A percentile compares a stretch with the other conserved stretches of the same genome.
Evolutionary conservation across 2,329 filamentous ascomycete species (phyloP).

Genomic region (Fusarium neocosmosporiellum): DNA sequence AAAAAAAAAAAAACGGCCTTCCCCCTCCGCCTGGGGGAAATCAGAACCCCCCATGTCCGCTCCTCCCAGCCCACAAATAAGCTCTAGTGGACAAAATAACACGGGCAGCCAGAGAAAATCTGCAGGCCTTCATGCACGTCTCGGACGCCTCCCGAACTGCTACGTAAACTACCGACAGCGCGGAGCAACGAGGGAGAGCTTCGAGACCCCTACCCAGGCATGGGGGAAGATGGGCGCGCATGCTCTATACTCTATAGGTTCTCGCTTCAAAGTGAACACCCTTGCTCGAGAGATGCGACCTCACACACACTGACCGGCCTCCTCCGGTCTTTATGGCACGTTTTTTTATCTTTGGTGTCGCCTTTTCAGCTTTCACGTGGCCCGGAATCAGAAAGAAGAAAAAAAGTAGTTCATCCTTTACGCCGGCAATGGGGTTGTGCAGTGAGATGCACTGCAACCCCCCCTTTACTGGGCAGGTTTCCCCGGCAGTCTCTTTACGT

Average conservation of each 20-base stretch:
- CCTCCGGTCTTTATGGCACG: constrained; percentile 32
- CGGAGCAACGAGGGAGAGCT: background rate
- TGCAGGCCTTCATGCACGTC: constrained; percentile 23
- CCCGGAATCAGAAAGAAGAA: background rate
- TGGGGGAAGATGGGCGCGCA: background rate
- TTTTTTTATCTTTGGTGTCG: constrained; percentile 9
- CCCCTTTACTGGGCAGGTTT: background rate
- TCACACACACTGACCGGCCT: constrained; percentile 16
- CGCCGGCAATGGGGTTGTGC: background rate
- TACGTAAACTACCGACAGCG: constrained; percentile 23
- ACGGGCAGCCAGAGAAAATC: background rate
- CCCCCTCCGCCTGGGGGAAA: background rate
- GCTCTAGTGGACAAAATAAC: background rate
- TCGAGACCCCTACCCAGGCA: background rate
- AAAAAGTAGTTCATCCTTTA: constrained; percentile 1
- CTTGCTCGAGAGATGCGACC: constrained; percentile 1
- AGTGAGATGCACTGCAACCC: background rate
- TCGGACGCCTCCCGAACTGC: constrained; percentile 37
- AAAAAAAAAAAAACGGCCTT: background rate
- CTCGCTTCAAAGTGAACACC: background rate
- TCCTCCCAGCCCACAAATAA: background rate
- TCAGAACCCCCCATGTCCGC: background rate
- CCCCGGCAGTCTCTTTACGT: background rate
- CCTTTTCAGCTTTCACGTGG: background rate
- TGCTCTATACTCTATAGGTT: background rate